Percentiles rank a stretch among this genome's conserved stretches.
phyloP scores from a whole-genome alignment of 176 grass and related monocot genomes.

The Dendrocalamus sinicus region DNA sequence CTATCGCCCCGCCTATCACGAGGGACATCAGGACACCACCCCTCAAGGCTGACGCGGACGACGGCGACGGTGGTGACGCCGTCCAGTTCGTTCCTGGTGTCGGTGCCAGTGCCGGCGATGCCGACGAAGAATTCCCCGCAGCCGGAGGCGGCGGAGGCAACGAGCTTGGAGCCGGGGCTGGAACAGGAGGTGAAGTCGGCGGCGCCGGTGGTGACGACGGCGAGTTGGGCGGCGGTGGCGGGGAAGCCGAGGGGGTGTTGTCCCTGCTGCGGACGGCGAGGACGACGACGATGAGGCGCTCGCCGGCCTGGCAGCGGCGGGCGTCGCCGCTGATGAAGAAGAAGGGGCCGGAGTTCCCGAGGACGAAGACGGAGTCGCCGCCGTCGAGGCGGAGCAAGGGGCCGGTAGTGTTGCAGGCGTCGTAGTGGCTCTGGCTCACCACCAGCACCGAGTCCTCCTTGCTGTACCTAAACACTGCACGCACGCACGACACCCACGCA shows the following conservation, averaged over 20 bases:
- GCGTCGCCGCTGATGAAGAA: slow-evolving; percentile 79
- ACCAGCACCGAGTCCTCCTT: slow-evolving; percentile 50
- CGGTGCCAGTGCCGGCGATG: not conserved
- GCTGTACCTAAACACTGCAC: slow-evolving; percentile 71
- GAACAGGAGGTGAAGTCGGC: slow-evolving; percentile 10
- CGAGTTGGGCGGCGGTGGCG: not conserved
- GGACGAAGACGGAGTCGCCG: slow-evolving; percentile 54
- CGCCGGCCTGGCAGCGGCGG: slow-evolving; percentile 52
- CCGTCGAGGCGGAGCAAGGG: slow-evolving; percentile 49
- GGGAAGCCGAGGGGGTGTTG: slow-evolving; percentile 4
- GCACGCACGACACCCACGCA: not conserved
- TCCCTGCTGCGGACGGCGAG: slow-evolving; percentile 44
- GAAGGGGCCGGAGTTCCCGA: slow-evolving; percentile 52
- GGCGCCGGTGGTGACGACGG: slow-evolving; percentile 19
- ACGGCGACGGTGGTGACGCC: not conserved
- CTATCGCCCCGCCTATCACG: not conserved
- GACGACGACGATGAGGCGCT: slow-evolving; percentile 65
- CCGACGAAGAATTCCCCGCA: not conserved
- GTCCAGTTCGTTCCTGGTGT: slow-evolving; percentile 14
- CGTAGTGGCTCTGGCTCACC: slow-evolving; percentile 66
- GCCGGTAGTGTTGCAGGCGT: slow-evolving; percentile 62
- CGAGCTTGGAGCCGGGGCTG: not conserved
- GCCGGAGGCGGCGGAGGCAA: not conserved
- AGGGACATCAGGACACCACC: slow-evolving; percentile 24
- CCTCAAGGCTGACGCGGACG: slow-evolving; percentile 19